Percentiles rank a stretch among this genome's conserved stretches.
These are phyloP conservation scores for Kodamaea laetipori DNA, from an alignment of 805 yeast genomes.

Conservation along the genomic window DNA sequence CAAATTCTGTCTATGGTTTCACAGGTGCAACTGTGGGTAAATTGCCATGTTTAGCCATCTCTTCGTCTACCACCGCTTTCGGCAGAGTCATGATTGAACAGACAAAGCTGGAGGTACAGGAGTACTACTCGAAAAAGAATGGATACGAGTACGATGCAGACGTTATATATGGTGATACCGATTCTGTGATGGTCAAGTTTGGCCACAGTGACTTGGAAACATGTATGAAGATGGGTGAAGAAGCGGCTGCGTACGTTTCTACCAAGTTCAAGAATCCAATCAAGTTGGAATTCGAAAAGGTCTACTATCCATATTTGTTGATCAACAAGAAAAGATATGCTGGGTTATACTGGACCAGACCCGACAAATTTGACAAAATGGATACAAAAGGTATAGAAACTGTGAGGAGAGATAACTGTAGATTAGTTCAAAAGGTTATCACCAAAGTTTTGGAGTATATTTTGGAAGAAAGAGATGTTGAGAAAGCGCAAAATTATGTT, in stretches of 20 bases:
- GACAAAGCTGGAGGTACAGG: conserved; percentile 85
- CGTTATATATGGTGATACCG: conserved; percentile 98
- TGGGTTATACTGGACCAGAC: conserved; percentile 92
- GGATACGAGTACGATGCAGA: conserved; percentile 84
- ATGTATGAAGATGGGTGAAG: conserved; percentile 90
- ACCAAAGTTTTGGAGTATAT: conserved; percentile 86
- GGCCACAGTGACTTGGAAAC: conserved; percentile 78
- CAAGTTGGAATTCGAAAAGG: conserved; percentile 94
- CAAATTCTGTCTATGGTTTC: conserved; percentile 97
- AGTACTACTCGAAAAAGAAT: conserved; percentile 72
- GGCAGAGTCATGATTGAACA: conserved; percentile 97
- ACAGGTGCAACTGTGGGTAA: conserved; percentile 99
- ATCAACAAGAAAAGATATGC: conserved; percentile 97
- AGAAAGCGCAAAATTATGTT: conserved; percentile 81
- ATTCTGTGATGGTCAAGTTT: conserved; percentile 98
- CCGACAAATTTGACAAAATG: conserved; percentile 92
- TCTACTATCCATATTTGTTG: conserved; percentile 88
- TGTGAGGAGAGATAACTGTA: conserved; percentile 96
- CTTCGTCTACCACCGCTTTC: conserved; percentile 92
- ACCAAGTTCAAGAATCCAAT: conserved; percentile 80
- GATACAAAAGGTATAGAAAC: conserved; percentile 99
- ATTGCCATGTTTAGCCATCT: conserved; percentile 92
- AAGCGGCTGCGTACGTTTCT: conserved; percentile 90
- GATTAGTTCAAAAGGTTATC: conserved; percentile 90
- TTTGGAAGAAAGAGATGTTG: conserved; percentile 83